Percentiles rank a stretch among this genome's conserved stretches.
Conservation (phyloP, 352 stramenopile genomes). For the Thalassiosira livingstoniorum region DNA sequence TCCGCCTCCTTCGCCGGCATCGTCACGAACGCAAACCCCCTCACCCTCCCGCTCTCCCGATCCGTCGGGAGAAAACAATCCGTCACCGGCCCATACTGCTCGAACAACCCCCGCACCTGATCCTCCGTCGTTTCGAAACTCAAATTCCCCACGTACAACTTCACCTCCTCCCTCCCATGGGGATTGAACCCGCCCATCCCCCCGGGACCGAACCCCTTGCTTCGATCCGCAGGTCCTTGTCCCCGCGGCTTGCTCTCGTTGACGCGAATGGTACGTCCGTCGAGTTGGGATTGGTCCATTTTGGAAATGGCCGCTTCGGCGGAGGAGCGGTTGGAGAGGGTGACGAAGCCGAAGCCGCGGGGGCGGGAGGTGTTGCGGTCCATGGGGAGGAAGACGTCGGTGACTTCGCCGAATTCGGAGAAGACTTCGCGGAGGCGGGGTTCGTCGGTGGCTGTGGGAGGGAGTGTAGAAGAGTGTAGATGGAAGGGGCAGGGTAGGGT, state of each 20-base stretch:
- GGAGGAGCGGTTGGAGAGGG: conserved; percentile 66
- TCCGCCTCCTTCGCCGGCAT: conserved; percentile 84
- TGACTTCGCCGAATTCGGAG: conserved; percentile 80
- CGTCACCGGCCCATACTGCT: conserved; percentile 76
- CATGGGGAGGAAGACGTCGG: conserved; percentile 85
- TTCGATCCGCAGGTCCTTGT: conserved; percentile 53
- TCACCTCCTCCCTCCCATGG: conserved; percentile 76
- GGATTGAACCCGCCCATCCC: conserved; percentile 79
- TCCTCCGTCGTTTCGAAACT: conserved; percentile 83
- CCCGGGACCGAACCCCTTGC: conserved; percentile 52
- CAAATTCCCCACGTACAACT: conserved; percentile 87
- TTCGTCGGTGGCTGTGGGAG: conserved; percentile 79
- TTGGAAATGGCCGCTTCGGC: conserved; percentile 84
- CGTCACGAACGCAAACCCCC: conserved; percentile 87
- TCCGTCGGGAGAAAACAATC: conserved; percentile 86
- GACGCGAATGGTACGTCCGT: conserved; percentile 84
- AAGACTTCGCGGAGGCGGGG: conserved; percentile 77
- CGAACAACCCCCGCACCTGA: conserved; percentile 71
- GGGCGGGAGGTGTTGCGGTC: conserved; percentile 79
- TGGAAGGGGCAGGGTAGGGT: too few species aligned
- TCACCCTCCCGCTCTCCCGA: conserved; percentile 66
- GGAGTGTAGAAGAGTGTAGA: too few species aligned
- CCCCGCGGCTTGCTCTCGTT: conserved; percentile 83
- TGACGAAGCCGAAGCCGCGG: conserved; percentile 87
- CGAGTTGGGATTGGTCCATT: conserved; percentile 84